A percentile compares a stretch with the other conserved stretches of the same genome.
Conservation (phyloP, 352 stramenopile genomes). For the Ochromonadaceae sp. region DNA sequence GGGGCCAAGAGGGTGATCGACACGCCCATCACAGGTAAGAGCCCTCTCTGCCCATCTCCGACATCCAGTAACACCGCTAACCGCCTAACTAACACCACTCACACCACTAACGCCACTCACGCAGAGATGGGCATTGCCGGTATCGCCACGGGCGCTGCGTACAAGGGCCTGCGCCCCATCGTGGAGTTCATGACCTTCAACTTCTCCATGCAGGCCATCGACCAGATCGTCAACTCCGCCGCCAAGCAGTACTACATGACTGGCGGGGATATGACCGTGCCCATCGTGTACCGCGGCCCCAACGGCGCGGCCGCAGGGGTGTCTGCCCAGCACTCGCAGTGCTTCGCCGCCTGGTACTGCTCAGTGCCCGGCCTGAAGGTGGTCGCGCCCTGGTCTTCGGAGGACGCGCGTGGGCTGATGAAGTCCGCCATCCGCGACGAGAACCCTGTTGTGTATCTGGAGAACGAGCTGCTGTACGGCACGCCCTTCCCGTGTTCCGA, state of each 20-base stretch:
- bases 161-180: constrained; percentile 91
- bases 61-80: constrained; percentile 45
- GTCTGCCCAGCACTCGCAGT: constrained; percentile 97
- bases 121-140: constrained; percentile 62
- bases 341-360: constrained; percentile 96
- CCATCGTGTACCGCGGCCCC: constrained; percentile 97
- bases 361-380: constrained; percentile 91
- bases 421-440: constrained; percentile 98
- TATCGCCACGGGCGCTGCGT: constrained; percentile 37
- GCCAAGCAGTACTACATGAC: constrained; percentile 99
- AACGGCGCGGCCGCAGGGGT: constrained; percentile 94
- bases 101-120: too few relatives aligned
- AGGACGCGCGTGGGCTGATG: constrained; percentile 95
- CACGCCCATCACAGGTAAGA: constrained; percentile 96
- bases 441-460: constrained; percentile 95
- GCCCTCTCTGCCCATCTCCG: constrained; percentile 2
- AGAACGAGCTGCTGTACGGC: constrained; percentile 98
- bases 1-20: constrained; percentile 97
- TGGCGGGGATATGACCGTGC: constrained; percentile 84
- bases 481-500: constrained; percentile 91
- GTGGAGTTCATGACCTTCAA: constrained; percentile 99
- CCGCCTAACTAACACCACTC: not conserved
- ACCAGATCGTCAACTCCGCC: constrained; percentile 99
- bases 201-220: constrained; percentile 98
- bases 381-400: constrained; percentile 83